These are phyloP conservation scores for Cryptococcus hybrid DNA, from an alignment of 1,284 basidiomycete species.

Conservation along the genomic window DNA sequence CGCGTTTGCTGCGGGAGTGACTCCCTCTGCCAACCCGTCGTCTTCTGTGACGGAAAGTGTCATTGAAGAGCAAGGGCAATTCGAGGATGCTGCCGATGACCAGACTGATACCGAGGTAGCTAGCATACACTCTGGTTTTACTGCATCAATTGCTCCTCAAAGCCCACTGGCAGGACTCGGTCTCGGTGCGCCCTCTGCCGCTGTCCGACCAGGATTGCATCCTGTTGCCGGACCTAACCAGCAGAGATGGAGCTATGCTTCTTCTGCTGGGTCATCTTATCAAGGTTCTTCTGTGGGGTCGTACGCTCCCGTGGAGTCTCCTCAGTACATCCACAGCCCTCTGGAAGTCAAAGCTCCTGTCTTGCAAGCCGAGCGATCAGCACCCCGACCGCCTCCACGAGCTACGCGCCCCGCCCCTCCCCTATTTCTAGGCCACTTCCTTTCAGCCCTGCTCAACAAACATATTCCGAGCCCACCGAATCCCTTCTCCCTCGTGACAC, in stretches of 20 bases:
- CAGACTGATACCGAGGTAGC: slow-evolving; percentile 39
- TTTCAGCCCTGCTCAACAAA: slow-evolving; percentile 11
- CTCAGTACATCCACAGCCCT: slow-evolving; percentile 8
- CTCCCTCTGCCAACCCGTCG: slow-evolving; percentile 7
- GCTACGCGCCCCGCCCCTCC: slow-evolving; percentile 21
- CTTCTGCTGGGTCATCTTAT: slow-evolving; percentile 28
- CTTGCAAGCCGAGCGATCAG: slow-evolving; percentile 24
- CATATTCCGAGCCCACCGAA: slow-evolving; percentile 15
- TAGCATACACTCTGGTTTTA: slow-evolving; percentile 25
- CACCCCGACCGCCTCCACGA: slow-evolving; percentile 15
- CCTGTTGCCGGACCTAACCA: slow-evolving; percentile 19
- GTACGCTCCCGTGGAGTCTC: slow-evolving; percentile 22
- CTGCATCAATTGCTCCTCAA: slow-evolving; percentile 19
- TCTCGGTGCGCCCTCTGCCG: slow-evolving; percentile 28
- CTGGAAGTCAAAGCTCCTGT: slow-evolving; percentile 8
- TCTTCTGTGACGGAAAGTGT: slow-evolving; percentile 24
- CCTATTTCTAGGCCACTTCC: slow-evolving; percentile 5
- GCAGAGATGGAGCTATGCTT: slow-evolving; percentile 36
- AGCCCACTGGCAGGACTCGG: slow-evolving; percentile 34
- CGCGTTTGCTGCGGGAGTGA: slow-evolving; percentile 29
- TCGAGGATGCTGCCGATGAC: slow-evolving; percentile 59
- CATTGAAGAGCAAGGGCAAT: slow-evolving; percentile 43
- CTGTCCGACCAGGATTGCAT: slow-evolving; percentile 29
- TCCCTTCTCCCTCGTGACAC: slow-evolving; percentile 38
- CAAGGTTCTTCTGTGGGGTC: slow-evolving; percentile 21